phyloP scores from a whole-genome alignment of 2,329 filamentous ascomycete species.

The Diaporthe nobilis region DNA sequence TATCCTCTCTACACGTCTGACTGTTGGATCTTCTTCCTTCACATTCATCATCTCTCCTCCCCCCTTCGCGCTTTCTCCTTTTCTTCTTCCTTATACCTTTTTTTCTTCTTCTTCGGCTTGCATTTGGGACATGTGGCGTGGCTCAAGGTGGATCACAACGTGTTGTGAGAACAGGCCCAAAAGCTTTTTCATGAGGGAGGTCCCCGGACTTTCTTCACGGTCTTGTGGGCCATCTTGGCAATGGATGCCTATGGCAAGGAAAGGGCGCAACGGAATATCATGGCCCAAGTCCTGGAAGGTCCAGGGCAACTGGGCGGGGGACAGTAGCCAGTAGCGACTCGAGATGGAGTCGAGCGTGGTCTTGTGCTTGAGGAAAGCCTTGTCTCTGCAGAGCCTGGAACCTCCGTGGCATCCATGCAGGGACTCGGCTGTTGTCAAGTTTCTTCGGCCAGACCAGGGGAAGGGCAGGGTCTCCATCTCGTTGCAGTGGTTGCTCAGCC shows the following conservation, averaged over 20 bases:
- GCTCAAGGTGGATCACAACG: background rate
- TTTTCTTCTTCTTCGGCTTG: background rate
- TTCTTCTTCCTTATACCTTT: background rate
- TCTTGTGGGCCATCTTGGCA: no score
- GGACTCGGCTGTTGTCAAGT: background rate
- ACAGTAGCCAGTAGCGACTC: background rate
- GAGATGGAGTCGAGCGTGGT: no score
- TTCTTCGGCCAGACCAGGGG: background rate
- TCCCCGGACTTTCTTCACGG: no score
- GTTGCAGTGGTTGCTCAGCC: background rate
- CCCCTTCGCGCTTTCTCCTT: background rate
- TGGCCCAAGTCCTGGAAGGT: no score
- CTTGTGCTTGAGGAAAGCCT: background rate
- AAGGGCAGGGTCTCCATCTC: background rate
- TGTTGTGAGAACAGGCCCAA: background rate
- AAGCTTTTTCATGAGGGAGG: no score
- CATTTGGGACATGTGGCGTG: background rate
- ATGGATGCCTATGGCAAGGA: no score
- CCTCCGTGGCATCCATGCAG: background rate
- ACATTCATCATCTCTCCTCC: background rate
- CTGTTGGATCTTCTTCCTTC: background rate
- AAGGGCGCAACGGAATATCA: no score
- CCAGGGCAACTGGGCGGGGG: no score
- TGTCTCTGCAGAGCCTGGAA: background rate
- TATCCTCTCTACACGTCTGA: background rate